A percentile compares a stretch with the other conserved stretches of the same genome.
These are phyloP conservation scores for Clonostachys chloroleuca DNA, from an alignment of 2,329 filamentous ascomycete species.

Conservation along the genomic window DNA sequence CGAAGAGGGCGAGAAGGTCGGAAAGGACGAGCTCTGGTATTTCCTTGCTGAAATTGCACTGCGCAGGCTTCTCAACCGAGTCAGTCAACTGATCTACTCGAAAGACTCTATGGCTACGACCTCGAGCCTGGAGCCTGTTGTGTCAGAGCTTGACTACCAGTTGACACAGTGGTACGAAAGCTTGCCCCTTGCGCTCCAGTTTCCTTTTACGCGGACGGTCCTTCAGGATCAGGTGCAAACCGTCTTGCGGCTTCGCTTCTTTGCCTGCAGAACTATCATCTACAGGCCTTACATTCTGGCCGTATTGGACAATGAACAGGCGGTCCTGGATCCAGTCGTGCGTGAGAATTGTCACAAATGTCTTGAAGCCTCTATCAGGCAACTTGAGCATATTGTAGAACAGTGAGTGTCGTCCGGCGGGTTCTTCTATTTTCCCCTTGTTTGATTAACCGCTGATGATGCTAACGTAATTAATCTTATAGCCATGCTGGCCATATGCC, in stretches of 20 bases:
- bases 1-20: slow-evolving; percentile 59
- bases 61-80: slow-evolving; percentile 70
- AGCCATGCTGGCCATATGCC: slow-evolving; percentile 80
- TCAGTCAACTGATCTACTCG: slow-evolving; percentile 76
- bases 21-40: slow-evolving; percentile 79
- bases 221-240: slow-evolving; percentile 74
- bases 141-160: slow-evolving; percentile 77
- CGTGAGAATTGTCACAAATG: slow-evolving; percentile 78
- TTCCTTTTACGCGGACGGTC: slow-evolving; percentile 65
- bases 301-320: slow-evolving; percentile 72
- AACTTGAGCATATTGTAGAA: slow-evolving; percentile 73
- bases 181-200: slow-evolving; percentile 69
- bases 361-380: slow-evolving; percentile 73
- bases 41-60: slow-evolving; percentile 81
- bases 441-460: background rate
- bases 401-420: slow-evolving; percentile 49
- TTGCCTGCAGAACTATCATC: slow-evolving; percentile 82
- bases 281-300: slow-evolving; percentile 80
- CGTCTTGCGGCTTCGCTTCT: slow-evolving; percentile 74
- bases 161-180: slow-evolving; percentile 82
- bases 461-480: slow-evolving; percentile 6
- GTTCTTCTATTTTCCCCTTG: background rate
- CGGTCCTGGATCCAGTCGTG: slow-evolving; percentile 66
- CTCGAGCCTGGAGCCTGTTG: slow-evolving; percentile 70
- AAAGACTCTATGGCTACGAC: slow-evolving; percentile 69